Percentiles rank a stretch among this genome's conserved stretches.
These are phyloP conservation scores for Hippophae rhamnoides DNA, from an alignment of 306 rosid species.

Conservation along the genomic window DNA sequence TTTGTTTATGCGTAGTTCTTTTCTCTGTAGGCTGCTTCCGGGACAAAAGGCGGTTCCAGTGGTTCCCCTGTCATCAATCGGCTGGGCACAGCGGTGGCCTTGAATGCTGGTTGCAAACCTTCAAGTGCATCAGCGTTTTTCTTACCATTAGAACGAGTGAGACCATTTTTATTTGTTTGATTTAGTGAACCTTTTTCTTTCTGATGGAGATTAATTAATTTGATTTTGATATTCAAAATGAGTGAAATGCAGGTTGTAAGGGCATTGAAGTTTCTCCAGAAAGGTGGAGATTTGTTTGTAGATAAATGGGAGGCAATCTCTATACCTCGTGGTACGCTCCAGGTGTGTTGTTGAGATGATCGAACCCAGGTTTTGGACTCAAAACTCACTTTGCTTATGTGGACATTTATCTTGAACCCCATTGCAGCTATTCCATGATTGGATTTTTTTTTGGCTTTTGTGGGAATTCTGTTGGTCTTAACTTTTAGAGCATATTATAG, in stretches of 20 bases:
- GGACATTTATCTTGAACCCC: neutral
- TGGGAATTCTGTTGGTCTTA: too few species aligned
- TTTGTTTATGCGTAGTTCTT: neutral
- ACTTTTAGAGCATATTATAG: too few species aligned
- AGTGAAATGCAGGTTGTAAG: conserved; percentile 68
- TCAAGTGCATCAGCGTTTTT: conserved; percentile 93
- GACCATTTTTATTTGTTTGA: conserved; percentile 25
- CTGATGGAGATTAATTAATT: conserved; percentile 10
- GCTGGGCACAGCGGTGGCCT: conserved; percentile 87
- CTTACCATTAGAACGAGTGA: conserved; percentile 80
- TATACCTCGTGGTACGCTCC: conserved; percentile 96
- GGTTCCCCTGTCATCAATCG: conserved; percentile 97
- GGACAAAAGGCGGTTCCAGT: conserved; percentile 98
- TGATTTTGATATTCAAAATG: conserved; percentile 9
- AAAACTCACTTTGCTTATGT: too few species aligned
- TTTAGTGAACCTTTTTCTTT: conserved; percentile 1
- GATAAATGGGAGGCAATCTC: conserved; percentile 72
- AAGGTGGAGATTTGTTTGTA: conserved; percentile 45
- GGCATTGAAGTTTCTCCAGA: conserved; percentile 72
- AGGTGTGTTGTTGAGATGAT: conserved; percentile 59
- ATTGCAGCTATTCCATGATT: neutral
- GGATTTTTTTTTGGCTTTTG: too few species aligned
- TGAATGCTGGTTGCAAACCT: conserved; percentile 97
- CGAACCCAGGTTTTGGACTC: neutral
- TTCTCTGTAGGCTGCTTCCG: conserved; percentile 84